Percentiles rank a stretch among this genome's conserved stretches.
Evolutionary conservation across 106 monocot species (phyloP).

Genomic region (Phalaenopsis aphrodite): DNA sequence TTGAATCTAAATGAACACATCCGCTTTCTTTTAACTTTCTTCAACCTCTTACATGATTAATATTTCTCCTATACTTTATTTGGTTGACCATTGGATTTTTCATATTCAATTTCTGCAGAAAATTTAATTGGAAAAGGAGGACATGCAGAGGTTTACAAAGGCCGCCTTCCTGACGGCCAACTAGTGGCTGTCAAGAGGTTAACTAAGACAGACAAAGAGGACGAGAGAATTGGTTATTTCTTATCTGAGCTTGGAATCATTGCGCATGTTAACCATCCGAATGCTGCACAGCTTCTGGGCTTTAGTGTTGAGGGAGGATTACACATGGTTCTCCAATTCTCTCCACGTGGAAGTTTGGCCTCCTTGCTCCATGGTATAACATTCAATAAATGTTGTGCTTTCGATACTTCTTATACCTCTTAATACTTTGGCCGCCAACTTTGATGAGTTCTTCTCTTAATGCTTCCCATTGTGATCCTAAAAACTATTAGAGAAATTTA

Average conservation of each 20-base stretch:
- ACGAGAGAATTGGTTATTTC: conserved; percentile 65
- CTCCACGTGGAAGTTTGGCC: conserved; percentile 90
- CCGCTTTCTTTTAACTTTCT: neutral
- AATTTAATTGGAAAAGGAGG: conserved; percentile 90
- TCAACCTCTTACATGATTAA: neutral
- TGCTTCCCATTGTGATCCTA: too few relatives aligned
- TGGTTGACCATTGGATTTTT: neutral
- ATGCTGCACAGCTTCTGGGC: conserved; percentile 79
- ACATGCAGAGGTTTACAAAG: conserved; percentile 88
- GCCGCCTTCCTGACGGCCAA: conserved; percentile 56
- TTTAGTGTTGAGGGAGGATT: conserved; percentile 83
- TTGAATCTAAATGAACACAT: neutral
- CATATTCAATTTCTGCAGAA: conserved; percentile 24
- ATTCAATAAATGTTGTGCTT: neutral
- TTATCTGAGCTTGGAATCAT: conserved; percentile 90
- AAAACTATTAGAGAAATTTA: too few relatives aligned
- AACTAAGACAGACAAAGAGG: conserved; percentile 52
- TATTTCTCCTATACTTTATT: neutral
- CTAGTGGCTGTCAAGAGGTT: conserved; percentile 86
- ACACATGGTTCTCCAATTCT: conserved; percentile 76
- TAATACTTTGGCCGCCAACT: too few relatives aligned
- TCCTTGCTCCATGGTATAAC: conserved; percentile 83
- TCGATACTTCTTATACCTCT: too few relatives aligned
- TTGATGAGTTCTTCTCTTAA: too few relatives aligned
- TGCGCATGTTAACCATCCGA: conserved; percentile 90